A percentile compares a stretch with the other conserved stretches of the same genome.
Evolutionary conservation across 2,329 filamentous ascomycete species (phyloP).

Genomic region (Aspergillus ibericus): DNA sequence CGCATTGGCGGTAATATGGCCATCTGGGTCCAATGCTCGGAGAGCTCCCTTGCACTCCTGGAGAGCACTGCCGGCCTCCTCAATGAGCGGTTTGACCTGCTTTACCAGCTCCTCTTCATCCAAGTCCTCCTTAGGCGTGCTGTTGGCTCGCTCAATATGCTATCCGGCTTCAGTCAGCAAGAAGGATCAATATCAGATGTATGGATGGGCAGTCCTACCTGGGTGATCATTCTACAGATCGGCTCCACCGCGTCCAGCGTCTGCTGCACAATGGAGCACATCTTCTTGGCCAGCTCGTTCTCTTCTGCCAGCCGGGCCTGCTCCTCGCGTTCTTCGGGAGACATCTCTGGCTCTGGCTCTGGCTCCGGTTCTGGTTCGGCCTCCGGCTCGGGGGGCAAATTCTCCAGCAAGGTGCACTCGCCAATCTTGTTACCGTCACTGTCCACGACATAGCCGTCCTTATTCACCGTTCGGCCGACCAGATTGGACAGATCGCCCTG

Average conservation of each 20-base stretch:
- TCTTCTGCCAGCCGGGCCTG: conserved; percentile 65
- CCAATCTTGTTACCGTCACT: conserved; percentile 63
- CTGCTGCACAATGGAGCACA: conserved; percentile 70
- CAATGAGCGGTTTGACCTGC: conserved; percentile 82
- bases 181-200: conserved; percentile 11
- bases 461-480: conserved; percentile 45
- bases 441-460: conserved; percentile 55
- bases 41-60: conserved; percentile 84
- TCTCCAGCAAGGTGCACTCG: conserved; percentile 61
- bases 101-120: conserved; percentile 87
- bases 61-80: conserved; percentile 81
- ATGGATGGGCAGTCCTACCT: conserved; percentile 52
- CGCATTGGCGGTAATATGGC: conserved; percentile 77
- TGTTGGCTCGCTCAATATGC: conserved; percentile 77
- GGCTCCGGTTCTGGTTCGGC: conserved; percentile 32
- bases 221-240: conserved; percentile 80
- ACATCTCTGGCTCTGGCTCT: conserved; percentile 19
- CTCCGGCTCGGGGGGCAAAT: conserved; percentile 46
- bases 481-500: conserved; percentile 43
- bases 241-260: conserved; percentile 82
- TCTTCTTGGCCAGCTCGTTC: conserved; percentile 73
- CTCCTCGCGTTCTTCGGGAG: conserved; percentile 40
- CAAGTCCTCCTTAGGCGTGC: conserved; percentile 78
- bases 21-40: conserved; percentile 84
- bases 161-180: conserved; percentile 31